Percentiles rank a stretch among this genome's conserved stretches.
Evolutionary conservation across 2,329 filamentous ascomycete species (phyloP).

Genomic region (Sporothrix inflata): DNA sequence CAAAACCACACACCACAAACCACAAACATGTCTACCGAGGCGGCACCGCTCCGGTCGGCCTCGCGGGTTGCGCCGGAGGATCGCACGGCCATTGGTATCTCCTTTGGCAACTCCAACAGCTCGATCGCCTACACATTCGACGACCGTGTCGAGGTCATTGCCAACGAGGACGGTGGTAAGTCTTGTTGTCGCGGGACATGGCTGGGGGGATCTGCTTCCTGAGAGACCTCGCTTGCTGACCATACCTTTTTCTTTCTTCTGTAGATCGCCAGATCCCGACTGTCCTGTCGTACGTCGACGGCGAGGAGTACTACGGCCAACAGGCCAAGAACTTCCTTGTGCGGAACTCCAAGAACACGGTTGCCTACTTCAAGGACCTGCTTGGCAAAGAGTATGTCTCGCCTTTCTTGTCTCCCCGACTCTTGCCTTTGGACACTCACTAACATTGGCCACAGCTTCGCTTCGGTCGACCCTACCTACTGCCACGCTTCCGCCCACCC

Average conservation of each 20-base stretch:
- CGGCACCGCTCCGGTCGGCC: constrained; percentile 20
- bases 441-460: constrained; percentile 61
- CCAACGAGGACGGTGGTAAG: constrained; percentile 95
- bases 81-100: constrained; percentile 84
- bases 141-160: constrained; percentile 96
- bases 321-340: constrained; percentile 94
- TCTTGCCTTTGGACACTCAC: neutral
- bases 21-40: constrained; percentile 31
- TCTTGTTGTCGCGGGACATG: constrained; percentile 29
- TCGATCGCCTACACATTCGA: constrained; percentile 93
- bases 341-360: constrained; percentile 88
- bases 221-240: neutral
- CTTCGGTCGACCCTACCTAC: constrained; percentile 93
- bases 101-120: constrained; percentile 98
- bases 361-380: constrained; percentile 95
- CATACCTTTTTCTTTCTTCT: neutral
- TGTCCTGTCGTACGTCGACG: constrained; percentile 89
- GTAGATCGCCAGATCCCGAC: constrained; percentile 95
- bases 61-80: constrained; percentile 53
- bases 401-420: constrained; percentile 15
- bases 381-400: constrained; percentile 81
- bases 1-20: neutral
- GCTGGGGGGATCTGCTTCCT: neutral
- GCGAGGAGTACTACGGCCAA: constrained; percentile 94
- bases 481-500: constrained; percentile 94